phyloP scores from a whole-genome alignment of 441 rosid genomes.

The Theobroma grandiflorum region DNA sequence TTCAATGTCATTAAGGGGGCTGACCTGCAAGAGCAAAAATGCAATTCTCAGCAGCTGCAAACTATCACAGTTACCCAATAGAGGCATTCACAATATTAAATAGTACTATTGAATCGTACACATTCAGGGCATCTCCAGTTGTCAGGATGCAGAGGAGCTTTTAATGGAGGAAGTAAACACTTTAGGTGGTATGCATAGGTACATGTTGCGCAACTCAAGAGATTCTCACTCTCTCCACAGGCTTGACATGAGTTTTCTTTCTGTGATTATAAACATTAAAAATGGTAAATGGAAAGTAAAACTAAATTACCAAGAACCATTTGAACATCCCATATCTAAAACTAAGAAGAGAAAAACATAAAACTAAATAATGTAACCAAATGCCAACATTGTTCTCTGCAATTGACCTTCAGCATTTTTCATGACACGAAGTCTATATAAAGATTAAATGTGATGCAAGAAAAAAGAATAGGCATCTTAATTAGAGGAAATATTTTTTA shows the following conservation, averaged over 20 bases:
- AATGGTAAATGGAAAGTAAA: constrained; percentile 12
- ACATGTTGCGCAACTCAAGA: constrained; percentile 86
- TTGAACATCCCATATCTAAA: neutral
- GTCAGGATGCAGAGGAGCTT: constrained; percentile 66
- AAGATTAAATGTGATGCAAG: neutral
- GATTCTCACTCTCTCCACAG: constrained; percentile 80
- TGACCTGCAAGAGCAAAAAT: constrained; percentile 69
- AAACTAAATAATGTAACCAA: neutral
- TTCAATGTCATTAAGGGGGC: constrained; percentile 94
- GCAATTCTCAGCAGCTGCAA: constrained; percentile 30
- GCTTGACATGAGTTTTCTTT: constrained; percentile 93
- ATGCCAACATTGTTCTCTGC: constrained; percentile 7
- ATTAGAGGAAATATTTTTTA: constrained; percentile 9
- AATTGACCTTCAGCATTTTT: constrained; percentile 10
- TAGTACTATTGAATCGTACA: constrained; percentile 54
- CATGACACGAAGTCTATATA: neutral
- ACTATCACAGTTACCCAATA: constrained; percentile 19
- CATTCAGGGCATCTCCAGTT: constrained; percentile 99
- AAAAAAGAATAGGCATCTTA: neutral
- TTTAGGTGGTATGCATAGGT: constrained; percentile 85
- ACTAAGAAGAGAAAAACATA: neutral
- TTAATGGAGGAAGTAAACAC: constrained; percentile 86
- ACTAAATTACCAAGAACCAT: neutral
- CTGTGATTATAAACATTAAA: constrained; percentile 47
- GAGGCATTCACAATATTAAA: constrained; percentile 14